Base-by-base conservation (phyloP, 2,329 filamentous ascomycete species). In the Claviceps humidiphila region DNA sequence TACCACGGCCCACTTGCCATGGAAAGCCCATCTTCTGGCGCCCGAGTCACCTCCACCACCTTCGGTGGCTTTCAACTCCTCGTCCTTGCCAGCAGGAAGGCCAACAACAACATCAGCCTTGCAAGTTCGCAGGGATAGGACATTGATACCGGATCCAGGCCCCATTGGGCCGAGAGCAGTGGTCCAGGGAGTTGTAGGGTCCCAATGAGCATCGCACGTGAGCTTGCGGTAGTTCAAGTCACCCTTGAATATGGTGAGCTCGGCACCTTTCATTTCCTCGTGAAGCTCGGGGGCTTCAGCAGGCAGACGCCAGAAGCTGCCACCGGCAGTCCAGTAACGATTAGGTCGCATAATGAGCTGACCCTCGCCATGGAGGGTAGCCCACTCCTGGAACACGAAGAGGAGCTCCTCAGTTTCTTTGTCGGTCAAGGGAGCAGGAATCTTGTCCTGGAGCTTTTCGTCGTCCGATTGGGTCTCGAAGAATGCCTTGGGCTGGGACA, bases 41-140 rank as follows among this genome's bases (percentile, higher is more conserved):
- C 85, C 67, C 58, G 78, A 71, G 55, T 89, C 82, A 16, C 83
- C 86, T 3, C 85, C 87, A 1, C 86, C 87, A 16, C 76, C 81
- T 50, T 87, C 81, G 51, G 71, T 76, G 8, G 77, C 73, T 58
- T 77, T 81, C 51, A 97, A 72, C 65, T 83, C 80, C 70, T 96
- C 89, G 63, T 98, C 93, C 64, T 85, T 80, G 6, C 91, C 90
- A 8, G 81, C 68, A 14, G 82, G 76, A n/a, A 98, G 74, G 0
- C 89, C 91, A 26, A 96, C 93, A 0, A 97, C 89, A 7, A 94
- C 88, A 64, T 98, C 93, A 0, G 91, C 91, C 71, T 98, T 98
- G 75, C 91, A 96, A 0, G 93, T 98, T 53, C 93, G 80, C 56
- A 98, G 76, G 0, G 93, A 87, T 30, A 98, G 75, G 3, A 91